These are phyloP conservation scores for Remersonia thermophila DNA, from an alignment of 2,329 filamentous ascomycete species.

Conservation along the genomic window DNA sequence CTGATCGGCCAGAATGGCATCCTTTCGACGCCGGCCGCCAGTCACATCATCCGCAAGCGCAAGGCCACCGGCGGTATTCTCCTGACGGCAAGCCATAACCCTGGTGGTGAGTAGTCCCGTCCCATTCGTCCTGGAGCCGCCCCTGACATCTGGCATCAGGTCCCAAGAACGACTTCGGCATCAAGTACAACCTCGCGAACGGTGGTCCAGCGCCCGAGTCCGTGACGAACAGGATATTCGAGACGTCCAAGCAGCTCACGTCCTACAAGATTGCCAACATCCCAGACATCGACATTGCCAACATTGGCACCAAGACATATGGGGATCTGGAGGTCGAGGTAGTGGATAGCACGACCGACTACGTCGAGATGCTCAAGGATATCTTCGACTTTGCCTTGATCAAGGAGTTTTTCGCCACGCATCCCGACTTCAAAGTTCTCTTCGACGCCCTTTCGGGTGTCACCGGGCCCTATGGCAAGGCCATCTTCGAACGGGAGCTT, in stretches of 20 bases:
- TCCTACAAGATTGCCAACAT: conserved; percentile 89
- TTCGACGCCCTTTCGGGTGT: conserved; percentile 93
- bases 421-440: conserved; percentile 90
- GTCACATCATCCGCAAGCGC: conserved; percentile 87
- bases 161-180: conserved; percentile 90
- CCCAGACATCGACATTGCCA: conserved; percentile 71
- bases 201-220: conserved; percentile 91
- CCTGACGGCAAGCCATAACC: conserved; percentile 95
- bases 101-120: conserved; percentile 71
- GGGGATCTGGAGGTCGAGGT: conserved; percentile 87
- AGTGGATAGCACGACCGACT: conserved; percentile 85
- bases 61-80: conserved; percentile 95
- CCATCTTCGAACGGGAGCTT: conserved; percentile 90
- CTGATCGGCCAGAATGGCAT: conserved; percentile 94
- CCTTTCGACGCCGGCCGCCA: conserved; percentile 89
- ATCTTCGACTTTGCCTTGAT: conserved; percentile 98
- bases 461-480: conserved; percentile 86
- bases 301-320: conserved; percentile 72
- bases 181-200: conserved; percentile 98
- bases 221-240: conserved; percentile 96
- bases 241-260: conserved; percentile 75
- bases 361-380: conserved; percentile 88
- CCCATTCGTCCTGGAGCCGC: conserved; percentile 3
- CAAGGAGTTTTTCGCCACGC: conserved; percentile 77
- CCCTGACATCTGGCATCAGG: conserved; percentile 41